Percentiles rank a stretch among this genome's conserved stretches.
Conservation (phyloP, 2,329 filamentous ascomycete species). For the Immersiporthe knoxdaviesiana region DNA sequence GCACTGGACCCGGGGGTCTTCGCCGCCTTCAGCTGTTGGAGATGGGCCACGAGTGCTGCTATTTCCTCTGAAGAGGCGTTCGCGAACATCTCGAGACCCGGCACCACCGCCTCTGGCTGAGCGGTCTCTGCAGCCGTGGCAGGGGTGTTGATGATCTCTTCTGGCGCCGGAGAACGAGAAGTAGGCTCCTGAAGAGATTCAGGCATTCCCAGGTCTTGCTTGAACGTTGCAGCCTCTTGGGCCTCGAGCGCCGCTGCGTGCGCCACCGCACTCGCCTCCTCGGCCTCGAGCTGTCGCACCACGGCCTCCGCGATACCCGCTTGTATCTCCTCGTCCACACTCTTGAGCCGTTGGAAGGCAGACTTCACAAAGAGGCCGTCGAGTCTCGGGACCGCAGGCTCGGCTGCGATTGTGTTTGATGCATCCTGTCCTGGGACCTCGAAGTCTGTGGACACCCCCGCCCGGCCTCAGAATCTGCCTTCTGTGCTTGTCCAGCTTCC, state of each 20-base stretch:
- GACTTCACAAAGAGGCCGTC: slow-evolving; percentile 21
- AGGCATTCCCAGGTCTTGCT: not conserved
- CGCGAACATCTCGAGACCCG: slow-evolving; percentile 11
- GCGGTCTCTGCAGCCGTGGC: no score
- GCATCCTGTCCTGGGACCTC: slow-evolving; percentile 11
- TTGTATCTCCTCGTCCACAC: slow-evolving; percentile 32
- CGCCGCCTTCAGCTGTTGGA: slow-evolving; percentile 2
- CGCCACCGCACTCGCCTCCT: slow-evolving; percentile 11
- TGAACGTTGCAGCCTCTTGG: not conserved
- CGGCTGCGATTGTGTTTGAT: not conserved
- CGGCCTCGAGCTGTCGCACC: slow-evolving; percentile 23
- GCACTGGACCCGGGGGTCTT: not conserved
- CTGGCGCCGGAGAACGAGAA: not conserved
- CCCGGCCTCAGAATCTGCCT: slow-evolving; percentile 7
- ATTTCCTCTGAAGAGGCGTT: slow-evolving; percentile 13
- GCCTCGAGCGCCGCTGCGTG: not conserved
- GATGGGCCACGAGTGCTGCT: slow-evolving; percentile 13
- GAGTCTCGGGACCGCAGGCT: slow-evolving; percentile 10
- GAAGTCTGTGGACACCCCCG: slow-evolving; percentile 5
- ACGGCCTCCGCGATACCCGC: slow-evolving; percentile 34
- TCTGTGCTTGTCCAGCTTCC: not conserved
- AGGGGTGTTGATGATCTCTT: no score
- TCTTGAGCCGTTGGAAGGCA: slow-evolving; percentile 23
- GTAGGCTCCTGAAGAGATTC: not conserved
- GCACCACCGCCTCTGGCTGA: not conserved